Percentiles rank a stretch among this genome's conserved stretches.
These are phyloP conservation scores for Striga asiatica DNA, from an alignment of 257 asterid species.

Conservation along the genomic window DNA sequence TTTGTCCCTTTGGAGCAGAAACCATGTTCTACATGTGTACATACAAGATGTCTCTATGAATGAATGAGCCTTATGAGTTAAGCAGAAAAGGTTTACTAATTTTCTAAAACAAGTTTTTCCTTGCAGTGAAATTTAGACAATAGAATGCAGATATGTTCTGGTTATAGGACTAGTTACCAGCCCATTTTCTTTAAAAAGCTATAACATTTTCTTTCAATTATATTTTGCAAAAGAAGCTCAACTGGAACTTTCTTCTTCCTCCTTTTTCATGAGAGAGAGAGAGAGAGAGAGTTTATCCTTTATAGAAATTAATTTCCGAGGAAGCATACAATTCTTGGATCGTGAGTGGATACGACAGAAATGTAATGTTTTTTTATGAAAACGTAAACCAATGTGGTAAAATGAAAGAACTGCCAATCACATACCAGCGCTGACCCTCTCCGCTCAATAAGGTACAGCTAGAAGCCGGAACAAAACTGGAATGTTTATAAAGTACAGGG, in stretches of 20 bases:
- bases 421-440: not conserved
- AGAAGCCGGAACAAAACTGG: not conserved
- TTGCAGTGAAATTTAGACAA: not conserved
- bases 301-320: not conserved
- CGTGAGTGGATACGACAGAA: not conserved
- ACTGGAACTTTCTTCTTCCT: not conserved
- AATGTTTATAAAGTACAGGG: not conserved
- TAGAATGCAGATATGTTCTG: not conserved
- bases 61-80: not conserved
- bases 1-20: too few relatives aligned
- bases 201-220: not conserved
- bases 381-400: not conserved
- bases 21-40: too few relatives aligned
- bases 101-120: not conserved
- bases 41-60: not conserved
- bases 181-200: not conserved
- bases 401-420: too few relatives aligned
- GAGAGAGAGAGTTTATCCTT: not conserved
- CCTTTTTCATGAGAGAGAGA: too few relatives aligned
- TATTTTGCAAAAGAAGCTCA: not conserved
- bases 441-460: not conserved
- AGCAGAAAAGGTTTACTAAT: not conserved
- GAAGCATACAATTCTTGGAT: not conserved
- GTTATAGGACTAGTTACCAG: not conserved
- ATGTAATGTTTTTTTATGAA: not conserved